These are phyloP conservation scores for Beauveria australis DNA, from an alignment of 2,329 filamentous ascomycete genomes.

Conservation along the genomic window DNA sequence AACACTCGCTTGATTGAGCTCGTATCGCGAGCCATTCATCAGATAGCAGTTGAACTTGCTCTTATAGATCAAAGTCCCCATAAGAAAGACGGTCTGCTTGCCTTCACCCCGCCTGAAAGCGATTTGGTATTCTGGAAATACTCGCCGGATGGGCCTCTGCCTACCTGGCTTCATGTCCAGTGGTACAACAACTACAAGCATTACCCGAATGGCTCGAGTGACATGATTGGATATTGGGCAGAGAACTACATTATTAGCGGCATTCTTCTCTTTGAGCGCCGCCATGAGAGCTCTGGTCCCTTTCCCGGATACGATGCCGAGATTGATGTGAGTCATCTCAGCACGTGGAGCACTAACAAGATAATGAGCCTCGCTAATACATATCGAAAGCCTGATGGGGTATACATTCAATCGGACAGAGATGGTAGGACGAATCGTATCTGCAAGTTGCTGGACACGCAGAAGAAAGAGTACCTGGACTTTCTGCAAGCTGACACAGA, in stretches of 20 bases:
- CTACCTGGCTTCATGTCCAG: slow-evolving; percentile 17
- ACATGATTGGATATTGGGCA: slow-evolving; percentile 17
- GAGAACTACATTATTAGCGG: slow-evolving; percentile 13
- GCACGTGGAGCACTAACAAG: no score
- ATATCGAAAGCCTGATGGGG: background rate
- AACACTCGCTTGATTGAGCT: slow-evolving; percentile 24
- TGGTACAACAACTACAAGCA: slow-evolving; percentile 14
- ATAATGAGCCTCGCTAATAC: no score
- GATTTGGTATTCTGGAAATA: background rate
- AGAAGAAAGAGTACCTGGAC: slow-evolving; percentile 14
- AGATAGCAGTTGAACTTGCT: slow-evolving; percentile 21
- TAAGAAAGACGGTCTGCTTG: slow-evolving; percentile 17
- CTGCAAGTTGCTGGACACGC: slow-evolving; percentile 14
- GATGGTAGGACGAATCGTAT: slow-evolving; percentile 14
- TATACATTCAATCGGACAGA: slow-evolving; percentile 15
- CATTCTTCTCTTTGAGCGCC: slow-evolving; percentile 2
- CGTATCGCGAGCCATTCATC: slow-evolving; percentile 20
- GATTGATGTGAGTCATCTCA: background rate
- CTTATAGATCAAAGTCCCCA: slow-evolving; percentile 16
- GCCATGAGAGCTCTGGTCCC: background rate
- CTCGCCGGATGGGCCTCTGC: slow-evolving; percentile 14
- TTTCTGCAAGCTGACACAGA: slow-evolving; percentile 9
- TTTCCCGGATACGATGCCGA: background rate
- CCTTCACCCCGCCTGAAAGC: slow-evolving; percentile 17
- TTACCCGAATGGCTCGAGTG: slow-evolving; percentile 14